phyloP scores from a whole-genome alignment of 768 basidiomycete species.

The Leccinum truebloodii region DNA sequence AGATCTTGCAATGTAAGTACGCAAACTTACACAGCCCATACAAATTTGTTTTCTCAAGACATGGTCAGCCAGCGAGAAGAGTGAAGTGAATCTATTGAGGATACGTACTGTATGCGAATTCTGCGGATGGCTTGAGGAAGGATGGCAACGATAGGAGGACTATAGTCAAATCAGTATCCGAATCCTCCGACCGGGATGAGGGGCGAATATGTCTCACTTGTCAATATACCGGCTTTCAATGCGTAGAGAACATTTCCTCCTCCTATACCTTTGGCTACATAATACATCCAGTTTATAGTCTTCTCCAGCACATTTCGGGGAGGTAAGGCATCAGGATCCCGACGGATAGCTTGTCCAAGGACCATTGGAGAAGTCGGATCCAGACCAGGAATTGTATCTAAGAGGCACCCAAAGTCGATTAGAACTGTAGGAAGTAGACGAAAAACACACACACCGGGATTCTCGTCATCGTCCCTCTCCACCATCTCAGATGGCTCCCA shows the following conservation, averaged over 20 bases:
- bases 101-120: constrained; percentile 57
- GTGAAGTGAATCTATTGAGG: neutral
- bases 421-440: neutral
- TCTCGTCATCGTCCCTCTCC: constrained; percentile 62
- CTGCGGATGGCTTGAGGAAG: constrained; percentile 54
- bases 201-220: constrained; percentile 40
- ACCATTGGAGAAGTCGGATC: constrained; percentile 44
- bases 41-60: constrained; percentile 56
- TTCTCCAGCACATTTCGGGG: constrained; percentile 60
- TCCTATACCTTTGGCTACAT: constrained; percentile 39
- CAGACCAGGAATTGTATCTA: constrained; percentile 60
- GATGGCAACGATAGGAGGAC: constrained; percentile 61
- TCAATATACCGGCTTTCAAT: constrained; percentile 67
- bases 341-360: constrained; percentile 53
- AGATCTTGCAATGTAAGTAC: neutral
- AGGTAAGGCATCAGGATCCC: constrained; percentile 77
- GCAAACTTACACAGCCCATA: constrained; percentile 67
- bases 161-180: constrained; percentile 20
- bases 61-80: constrained; percentile 7
- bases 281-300: constrained; percentile 48
- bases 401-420: neutral
- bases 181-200: neutral
- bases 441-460: constrained; percentile 46
- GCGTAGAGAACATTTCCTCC: constrained; percentile 68
- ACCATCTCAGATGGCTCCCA: constrained; percentile 48